These are phyloP conservation scores for Monascus purpureus DNA, from an alignment of 495 filamentous ascomycete genomes.

Conservation along the genomic window DNA sequence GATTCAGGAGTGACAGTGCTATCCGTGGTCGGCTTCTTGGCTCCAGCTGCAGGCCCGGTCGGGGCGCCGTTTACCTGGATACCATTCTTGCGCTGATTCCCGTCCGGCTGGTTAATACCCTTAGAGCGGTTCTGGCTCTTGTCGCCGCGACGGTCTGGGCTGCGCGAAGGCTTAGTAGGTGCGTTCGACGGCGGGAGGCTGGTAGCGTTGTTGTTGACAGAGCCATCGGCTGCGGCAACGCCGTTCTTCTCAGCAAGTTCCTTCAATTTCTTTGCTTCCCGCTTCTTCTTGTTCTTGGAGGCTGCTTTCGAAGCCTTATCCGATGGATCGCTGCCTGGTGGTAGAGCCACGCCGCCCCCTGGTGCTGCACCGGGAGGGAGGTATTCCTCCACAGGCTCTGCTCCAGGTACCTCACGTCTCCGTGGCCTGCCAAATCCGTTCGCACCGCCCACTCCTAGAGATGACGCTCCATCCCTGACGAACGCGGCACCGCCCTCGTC, in stretches of 20 bases:
- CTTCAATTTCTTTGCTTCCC: conserved; percentile 87
- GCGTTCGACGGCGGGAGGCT: too few relatives aligned
- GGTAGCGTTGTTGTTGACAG: conserved; percentile 1
- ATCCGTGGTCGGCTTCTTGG: conserved; percentile 3
- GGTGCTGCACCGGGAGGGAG: conserved; percentile 54
- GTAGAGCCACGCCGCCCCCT: conserved; percentile 53
- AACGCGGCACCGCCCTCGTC: conserved; percentile 92
- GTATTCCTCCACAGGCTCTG: conserved; percentile 45
- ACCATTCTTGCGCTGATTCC: conserved; percentile 17
- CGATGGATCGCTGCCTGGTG: conserved; percentile 40
- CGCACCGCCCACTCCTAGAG: conserved; percentile 32
- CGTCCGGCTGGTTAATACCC: conserved; percentile 15
- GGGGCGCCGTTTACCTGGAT: conserved; percentile 26
- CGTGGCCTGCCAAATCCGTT: conserved; percentile 71
- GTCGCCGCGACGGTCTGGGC: conserved; percentile 49
- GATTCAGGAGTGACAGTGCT: conserved; percentile 14
- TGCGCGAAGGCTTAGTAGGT: conserved; percentile 38
- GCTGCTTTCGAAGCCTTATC: conserved; percentile 74
- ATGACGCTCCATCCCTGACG: conserved; percentile 60
- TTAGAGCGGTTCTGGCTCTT: conserved; percentile 45
- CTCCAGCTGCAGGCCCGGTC: conserved; percentile 8
- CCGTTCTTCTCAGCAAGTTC: conserved; percentile 46
- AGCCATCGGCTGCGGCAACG: conserved; percentile 17
- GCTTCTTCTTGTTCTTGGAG: conserved; percentile 97
- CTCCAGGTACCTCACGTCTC: conserved; percentile 65